A percentile compares a stretch with the other conserved stretches of the same genome.
Conservation (phyloP, 176 grass and related monocot genomes). For the Aegilops sharonensis region DNA sequence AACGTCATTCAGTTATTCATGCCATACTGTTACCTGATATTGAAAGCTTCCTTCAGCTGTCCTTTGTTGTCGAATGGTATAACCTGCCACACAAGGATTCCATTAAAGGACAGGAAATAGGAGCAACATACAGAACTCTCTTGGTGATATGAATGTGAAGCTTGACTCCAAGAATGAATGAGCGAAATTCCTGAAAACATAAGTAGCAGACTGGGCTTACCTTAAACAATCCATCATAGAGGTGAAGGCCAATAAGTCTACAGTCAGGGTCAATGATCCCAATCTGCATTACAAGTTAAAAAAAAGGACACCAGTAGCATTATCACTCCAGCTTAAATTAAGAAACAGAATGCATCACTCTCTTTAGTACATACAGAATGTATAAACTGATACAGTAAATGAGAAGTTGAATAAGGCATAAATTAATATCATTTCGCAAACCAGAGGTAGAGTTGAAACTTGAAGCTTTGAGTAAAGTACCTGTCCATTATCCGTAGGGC, state of each 20-base stretch:
- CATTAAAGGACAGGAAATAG: conserved; percentile 1
- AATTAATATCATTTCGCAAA: conserved; percentile 7
- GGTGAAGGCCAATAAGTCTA: conserved; percentile 88
- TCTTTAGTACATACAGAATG: background rate
- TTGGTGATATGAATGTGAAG: background rate
- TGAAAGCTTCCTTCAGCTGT: conserved; percentile 99
- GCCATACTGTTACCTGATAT: conserved; percentile 74
- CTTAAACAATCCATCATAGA: conserved; percentile 98
- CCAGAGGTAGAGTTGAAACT: background rate
- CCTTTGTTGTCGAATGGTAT: conserved; percentile 99
- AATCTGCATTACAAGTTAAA: conserved; percentile 54
- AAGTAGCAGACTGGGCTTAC: conserved; percentile 30
- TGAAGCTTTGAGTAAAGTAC: conserved; percentile 23
- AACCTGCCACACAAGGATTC: conserved; percentile 52
- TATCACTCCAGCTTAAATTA: background rate
- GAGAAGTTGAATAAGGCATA: background rate
- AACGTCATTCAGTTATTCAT: background rate
- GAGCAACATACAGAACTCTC: background rate
- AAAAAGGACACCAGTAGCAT: background rate
- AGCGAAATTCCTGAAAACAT: background rate
- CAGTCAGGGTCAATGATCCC: conserved; percentile 95
- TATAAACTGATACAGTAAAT: background rate
- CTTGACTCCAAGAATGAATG: conserved; percentile 10
- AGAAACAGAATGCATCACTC: background rate
- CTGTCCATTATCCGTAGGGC: conserved; percentile 98